Conservation (phyloP, 2,329 filamentous ascomycete genomes). For the Alternaria triticimaculans region DNA sequence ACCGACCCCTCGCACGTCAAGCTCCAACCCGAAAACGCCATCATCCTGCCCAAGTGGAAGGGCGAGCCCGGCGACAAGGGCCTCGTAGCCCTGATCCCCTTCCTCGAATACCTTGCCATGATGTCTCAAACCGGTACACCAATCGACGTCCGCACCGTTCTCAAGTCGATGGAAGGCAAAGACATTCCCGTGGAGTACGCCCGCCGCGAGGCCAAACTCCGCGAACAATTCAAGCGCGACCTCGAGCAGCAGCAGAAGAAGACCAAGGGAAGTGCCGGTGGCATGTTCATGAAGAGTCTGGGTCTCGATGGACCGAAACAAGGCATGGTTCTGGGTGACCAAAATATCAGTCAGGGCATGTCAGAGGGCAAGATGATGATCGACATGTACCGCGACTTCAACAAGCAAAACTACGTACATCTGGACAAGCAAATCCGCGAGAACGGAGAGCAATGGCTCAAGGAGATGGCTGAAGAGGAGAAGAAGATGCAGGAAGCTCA, state of each 20-base stretch:
- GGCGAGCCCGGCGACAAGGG: conserved; percentile 84
- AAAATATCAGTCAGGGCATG: conserved; percentile 75
- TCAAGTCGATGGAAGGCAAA: conserved; percentile 88
- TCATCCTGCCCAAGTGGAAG: conserved; percentile 88
- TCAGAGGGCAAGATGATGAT: conserved; percentile 96
- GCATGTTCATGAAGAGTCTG: conserved; percentile 72
- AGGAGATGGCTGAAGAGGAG: conserved; percentile 86
- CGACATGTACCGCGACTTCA: conserved; percentile 90
- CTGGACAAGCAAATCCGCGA: conserved; percentile 90
- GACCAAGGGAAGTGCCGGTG: conserved; percentile 66
- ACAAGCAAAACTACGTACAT: conserved; percentile 86
- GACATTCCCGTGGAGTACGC: conserved; percentile 91
- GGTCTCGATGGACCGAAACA: conserved; percentile 73
- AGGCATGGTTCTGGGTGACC: conserved; percentile 59
- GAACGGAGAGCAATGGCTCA: conserved; percentile 94
- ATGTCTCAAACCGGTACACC: conserved; percentile 71
- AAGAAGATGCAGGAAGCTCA: conserved; percentile 90
- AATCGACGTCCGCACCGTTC: conserved; percentile 81
- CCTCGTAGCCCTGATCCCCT: conserved; percentile 88
- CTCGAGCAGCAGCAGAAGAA: conserved; percentile 72
- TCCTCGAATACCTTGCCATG: conserved; percentile 95
- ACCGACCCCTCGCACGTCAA: conserved; percentile 82
- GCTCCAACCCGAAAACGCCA: conserved; percentile 94
- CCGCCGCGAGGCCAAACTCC: conserved; percentile 81
- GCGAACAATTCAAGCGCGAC: conserved; percentile 83